Base-by-base conservation (phyloP, 2,329 filamentous ascomycete genomes). In the Tolypocladium tundrense region DNA sequence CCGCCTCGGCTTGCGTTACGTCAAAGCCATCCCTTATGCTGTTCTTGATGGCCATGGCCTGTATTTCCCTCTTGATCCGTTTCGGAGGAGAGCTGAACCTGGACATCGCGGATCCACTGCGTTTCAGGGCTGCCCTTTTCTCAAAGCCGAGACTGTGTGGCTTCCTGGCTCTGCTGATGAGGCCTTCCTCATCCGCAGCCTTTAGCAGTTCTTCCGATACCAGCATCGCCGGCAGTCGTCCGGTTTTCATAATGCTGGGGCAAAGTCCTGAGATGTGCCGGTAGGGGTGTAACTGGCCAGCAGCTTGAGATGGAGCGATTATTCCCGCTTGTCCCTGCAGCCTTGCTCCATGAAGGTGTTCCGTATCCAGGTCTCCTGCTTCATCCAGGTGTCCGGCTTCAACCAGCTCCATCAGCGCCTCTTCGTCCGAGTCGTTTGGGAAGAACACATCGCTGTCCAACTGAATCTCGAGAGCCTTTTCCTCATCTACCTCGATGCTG, bases 401-500 rank as follows among this genome's bases (percentile, higher is more conserved):
- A 33, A 62, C 60, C 16, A 70, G 63, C 41, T 73, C 68, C 21
- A 67, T 61, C 51, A 74, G 63, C 3, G 68, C 64, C n/a, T 83
- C 79, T 57, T 83, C 80, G 53, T 84, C 81, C 1, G 77, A 81
- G 59, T 84, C 81, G 39, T 78, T 75, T 1, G 74, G 70, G 56
- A 77, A 78, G n/a, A 74, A 64, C 8, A 76, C 74, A 27, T 79
- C 75, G n/a, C 80, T 73, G 1, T 77, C 75, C 50, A 78, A 69
- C n/a, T 76, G 71, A 35, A 72, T 65, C 57, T 74, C 69, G 9
- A 78, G 69, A 33, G 86, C 82, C 27, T 77, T 79, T 37, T 75
- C 74, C 64, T 90, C 86, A 63, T 92, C 86, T 6, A 91, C 84
- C 27, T 86, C 76, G 50, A 87, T 77, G 60, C 76, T 81, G 60